Conservation (phyloP, 2,329 filamentous ascomycete species). For the Nemania bipapillata region DNA sequence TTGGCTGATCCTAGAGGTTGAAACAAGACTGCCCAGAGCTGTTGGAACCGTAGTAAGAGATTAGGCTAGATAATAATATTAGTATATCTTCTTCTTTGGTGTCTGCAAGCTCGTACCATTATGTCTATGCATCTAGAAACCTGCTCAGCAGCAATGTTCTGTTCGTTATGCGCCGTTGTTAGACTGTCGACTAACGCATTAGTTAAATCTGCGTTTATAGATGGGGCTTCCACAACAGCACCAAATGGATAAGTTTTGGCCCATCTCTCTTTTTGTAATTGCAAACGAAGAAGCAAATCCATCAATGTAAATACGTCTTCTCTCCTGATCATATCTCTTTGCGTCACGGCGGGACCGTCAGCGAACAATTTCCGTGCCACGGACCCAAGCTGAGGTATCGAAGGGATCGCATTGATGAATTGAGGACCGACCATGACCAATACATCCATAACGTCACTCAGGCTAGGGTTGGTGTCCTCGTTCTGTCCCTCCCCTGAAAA, state of each 20-base stretch:
- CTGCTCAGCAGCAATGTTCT: not conserved
- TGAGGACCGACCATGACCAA: slow-evolving; percentile 28
- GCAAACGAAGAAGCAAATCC: slow-evolving; percentile 10
- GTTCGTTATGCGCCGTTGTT: not conserved
- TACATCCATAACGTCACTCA: slow-evolving; percentile 26
- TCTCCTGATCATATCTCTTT: not conserved
- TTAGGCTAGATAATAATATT: slow-evolving; percentile 14
- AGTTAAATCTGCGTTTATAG: not conserved
- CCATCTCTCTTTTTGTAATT: slow-evolving; percentile 10
- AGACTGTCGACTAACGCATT: slow-evolving; percentile 11
- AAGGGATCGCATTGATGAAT: slow-evolving; percentile 16
- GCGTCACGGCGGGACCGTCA: not conserved
- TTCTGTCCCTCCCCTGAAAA: not conserved
- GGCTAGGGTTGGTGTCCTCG: no score
- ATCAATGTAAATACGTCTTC: slow-evolving; percentile 8
- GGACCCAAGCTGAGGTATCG: not conserved
- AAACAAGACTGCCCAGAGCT: slow-evolving; percentile 26
- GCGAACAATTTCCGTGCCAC: slow-evolving; percentile 18
- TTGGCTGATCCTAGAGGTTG: not conserved
- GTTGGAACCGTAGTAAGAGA: slow-evolving; percentile 18
- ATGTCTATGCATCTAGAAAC: not conserved
- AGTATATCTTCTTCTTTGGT: not conserved
- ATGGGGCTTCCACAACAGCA: not conserved
- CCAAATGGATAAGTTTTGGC: not conserved
- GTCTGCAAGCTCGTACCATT: not conserved